Base-by-base conservation (phyloP, 2,329 filamentous ascomycete species). In the Ophiostoma piceae region DNA sequence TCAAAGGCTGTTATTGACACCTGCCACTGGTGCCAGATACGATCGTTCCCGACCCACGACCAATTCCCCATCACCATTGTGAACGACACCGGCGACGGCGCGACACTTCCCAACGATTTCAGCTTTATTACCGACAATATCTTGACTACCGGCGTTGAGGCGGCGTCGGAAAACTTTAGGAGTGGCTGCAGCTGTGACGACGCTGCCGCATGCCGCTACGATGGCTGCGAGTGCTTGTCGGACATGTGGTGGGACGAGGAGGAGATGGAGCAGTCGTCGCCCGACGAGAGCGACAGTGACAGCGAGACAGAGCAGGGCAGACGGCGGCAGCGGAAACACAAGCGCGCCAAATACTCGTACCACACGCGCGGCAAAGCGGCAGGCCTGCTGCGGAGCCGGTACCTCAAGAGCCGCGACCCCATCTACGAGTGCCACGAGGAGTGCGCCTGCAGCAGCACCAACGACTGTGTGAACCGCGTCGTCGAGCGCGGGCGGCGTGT, bases 341-440 rank as follows among this genome's bases (percentile, higher is more conserved):
- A 60, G 11, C 77, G 75, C 68, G 80, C 79, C 72, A 76, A 75
- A 16, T 91, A 91, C 72, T 88, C 90, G 0, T 94, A 94, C 76
- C 84, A 88, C 75, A 80, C 82, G 5, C 81, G 81, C 32, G 87
- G 87, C 0, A 74, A 75, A 12, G 84, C 83, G 70, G 81, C 81
- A 1, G 86, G 84, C 0, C 80, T 84, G 22, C 77, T 90, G 64
- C 80, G 85, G 22, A 80, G 81, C 35, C 81, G 81, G 62, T 80
- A 85, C 62, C 80, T 88, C 14, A 74, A 82, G 32, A 87, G 84
- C 35, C 82, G 84, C 54, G 77, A 84, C 43, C 86, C 90, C 0
- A 90, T 96, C 70, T 94, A 94, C 78, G 92, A 96, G 75, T 96
- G 92, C 76, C 92, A 95, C 74, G 80, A 84, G 1, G 85, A 84